Conservation (phyloP, 164 flowering plant species). For the Annona squamosa region DNA sequence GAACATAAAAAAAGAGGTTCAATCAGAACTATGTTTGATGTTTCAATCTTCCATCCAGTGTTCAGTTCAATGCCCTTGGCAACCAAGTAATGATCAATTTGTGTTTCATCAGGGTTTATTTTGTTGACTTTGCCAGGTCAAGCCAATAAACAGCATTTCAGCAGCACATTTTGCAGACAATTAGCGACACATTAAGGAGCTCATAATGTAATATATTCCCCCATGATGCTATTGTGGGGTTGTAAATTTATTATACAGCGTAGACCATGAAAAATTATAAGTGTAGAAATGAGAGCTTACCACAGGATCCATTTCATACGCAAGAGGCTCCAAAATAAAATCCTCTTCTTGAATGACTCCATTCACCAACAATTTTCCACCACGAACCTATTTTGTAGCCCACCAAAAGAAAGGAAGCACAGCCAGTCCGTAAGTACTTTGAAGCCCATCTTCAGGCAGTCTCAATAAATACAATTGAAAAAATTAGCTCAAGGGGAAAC, state of each 20-base stretch:
- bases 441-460: neutral
- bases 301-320: conserved; percentile 80
- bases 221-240: no score
- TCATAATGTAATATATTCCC: no score
- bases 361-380: conserved; percentile 79
- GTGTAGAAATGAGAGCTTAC: conserved; percentile 18
- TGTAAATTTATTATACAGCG: no score
- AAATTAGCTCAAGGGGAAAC: conserved; percentile 9
- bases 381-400: conserved; percentile 41
- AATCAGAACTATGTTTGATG: no score
- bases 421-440: neutral
- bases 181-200: no score
- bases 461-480: neutral
- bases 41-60: no score
- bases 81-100: no score
- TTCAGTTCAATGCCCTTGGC: no score
- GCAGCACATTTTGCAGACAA: neutral
- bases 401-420: neutral
- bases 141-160: neutral
- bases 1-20: no score
- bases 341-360: conserved; percentile 71
- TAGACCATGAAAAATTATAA: neutral
- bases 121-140: no score
- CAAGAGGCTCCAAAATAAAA: conserved; percentile 76
- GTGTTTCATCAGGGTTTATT: no score